phyloP scores from a whole-genome alignment of 2,329 filamentous ascomycete species.

The Intubia oerlemansii region DNA sequence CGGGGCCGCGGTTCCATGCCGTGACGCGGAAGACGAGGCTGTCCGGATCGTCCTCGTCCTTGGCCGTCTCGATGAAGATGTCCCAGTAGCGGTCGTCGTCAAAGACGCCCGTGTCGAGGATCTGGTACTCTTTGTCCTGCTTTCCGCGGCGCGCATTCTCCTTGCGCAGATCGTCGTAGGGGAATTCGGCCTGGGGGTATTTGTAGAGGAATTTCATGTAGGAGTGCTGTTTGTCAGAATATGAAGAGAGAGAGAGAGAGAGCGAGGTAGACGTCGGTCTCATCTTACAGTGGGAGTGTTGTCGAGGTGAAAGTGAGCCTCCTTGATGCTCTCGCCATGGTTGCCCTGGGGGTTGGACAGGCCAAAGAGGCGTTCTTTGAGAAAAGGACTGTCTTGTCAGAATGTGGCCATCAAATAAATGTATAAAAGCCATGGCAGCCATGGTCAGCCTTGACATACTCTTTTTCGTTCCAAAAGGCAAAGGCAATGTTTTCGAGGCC shows the following conservation, averaged over 20 bases:
- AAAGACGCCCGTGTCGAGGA: conserved; percentile 75
- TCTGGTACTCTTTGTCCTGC: conserved; percentile 72
- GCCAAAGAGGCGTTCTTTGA: conserved; percentile 90
- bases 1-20: conserved; percentile 84
- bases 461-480: conserved; percentile 94
- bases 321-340: conserved; percentile 92
- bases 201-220: conserved; percentile 99
- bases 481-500: conserved; percentile 84
- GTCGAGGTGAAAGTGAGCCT: conserved; percentile 89
- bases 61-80: conserved; percentile 89
- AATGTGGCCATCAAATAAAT: background rate
- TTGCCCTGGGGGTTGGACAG: conserved; percentile 93
- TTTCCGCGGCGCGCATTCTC: conserved; percentile 64
- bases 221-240: conserved; percentile 43
- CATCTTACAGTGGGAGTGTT: conserved; percentile 59
- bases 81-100: conserved; percentile 89
- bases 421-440: background rate
- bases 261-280: background rate
- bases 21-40: conserved; percentile 87
- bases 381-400: conserved; percentile 48
- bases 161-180: conserved; percentile 69
- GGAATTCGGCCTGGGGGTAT: conserved; percentile 79
- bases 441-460: no score
- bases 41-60: conserved; percentile 79
- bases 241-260: conserved; percentile 5